phyloP scores from a whole-genome alignment of 352 stramenopile genomes.

The Pythium sp. region DNA sequence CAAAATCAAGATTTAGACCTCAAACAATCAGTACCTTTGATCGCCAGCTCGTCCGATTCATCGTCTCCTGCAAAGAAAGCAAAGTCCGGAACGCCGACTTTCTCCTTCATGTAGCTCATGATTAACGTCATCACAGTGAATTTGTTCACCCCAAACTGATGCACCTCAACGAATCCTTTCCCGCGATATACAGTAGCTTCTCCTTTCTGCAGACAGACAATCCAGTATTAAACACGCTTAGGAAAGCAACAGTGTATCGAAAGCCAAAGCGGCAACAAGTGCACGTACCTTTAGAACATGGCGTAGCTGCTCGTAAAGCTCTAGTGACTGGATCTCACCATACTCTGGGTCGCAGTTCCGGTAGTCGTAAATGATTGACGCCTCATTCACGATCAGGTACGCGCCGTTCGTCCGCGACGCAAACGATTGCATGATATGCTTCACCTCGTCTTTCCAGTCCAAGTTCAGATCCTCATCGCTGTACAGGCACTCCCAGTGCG shows the following conservation, averaged over 20 bases:
- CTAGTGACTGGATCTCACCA: slow-evolving; percentile 96
- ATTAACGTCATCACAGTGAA: slow-evolving; percentile 51
- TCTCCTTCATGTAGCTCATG: slow-evolving; percentile 51
- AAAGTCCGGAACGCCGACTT: slow-evolving; percentile 89
- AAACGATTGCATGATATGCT: slow-evolving; percentile 97
- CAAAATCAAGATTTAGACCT: slow-evolving; percentile 19
- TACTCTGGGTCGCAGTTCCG: slow-evolving; percentile 98
- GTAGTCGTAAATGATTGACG: slow-evolving; percentile 98
- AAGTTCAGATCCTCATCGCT: slow-evolving; percentile 54
- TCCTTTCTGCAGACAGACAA: slow-evolving; percentile 35
- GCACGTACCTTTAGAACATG: slow-evolving; percentile 87
- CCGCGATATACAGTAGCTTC: slow-evolving; percentile 49
- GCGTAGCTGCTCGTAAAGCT: slow-evolving; percentile 90
- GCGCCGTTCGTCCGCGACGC: slow-evolving; percentile 96
- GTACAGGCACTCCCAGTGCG: slow-evolving; percentile 62
- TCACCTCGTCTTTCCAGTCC: slow-evolving; percentile 94
- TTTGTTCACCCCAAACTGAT: slow-evolving; percentile 75
- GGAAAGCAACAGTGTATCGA: background rate
- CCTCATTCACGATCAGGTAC: slow-evolving; percentile 96
- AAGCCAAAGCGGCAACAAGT: background rate
- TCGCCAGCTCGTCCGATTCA: slow-evolving; percentile 93
- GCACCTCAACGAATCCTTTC: slow-evolving; percentile 75
- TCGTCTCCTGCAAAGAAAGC: slow-evolving; percentile 96
- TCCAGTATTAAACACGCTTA: background rate
- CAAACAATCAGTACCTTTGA: slow-evolving; percentile 58